A percentile compares a stretch with the other conserved stretches of the same genome.
Evolutionary conservation across 805 yeast species (phyloP).

Genomic region (Debaryomyces hansenii): DNA sequence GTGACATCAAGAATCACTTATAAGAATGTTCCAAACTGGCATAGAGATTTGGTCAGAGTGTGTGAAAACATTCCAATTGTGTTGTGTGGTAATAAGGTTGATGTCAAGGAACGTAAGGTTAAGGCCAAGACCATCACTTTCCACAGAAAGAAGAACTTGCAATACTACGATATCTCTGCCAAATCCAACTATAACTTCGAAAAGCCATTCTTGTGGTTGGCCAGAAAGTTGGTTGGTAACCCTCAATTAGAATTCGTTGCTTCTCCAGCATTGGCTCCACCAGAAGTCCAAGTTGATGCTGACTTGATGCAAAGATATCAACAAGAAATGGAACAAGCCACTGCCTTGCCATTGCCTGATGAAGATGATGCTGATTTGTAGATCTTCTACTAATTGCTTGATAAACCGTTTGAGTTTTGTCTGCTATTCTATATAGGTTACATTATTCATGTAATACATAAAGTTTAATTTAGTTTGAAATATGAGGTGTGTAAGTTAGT

Average conservation of each 20-base stretch:
- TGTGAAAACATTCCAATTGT: constrained; percentile 99
- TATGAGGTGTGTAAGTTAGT: no score
- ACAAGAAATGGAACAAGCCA: constrained; percentile 99
- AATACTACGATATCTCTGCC: constrained; percentile 99
- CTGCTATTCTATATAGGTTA: no score
- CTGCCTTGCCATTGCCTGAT: constrained; percentile 99
- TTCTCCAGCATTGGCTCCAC: constrained; percentile 99
- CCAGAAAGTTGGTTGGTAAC: constrained; percentile 98
- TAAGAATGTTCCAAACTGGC: constrained; percentile 99
- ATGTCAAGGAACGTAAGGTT: constrained; percentile 99
- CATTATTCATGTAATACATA: no score
- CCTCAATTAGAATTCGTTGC: constrained; percentile 98
- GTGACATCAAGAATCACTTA: constrained; percentile 99
- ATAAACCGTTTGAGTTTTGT: not conserved
- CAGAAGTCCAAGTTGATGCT: constrained; percentile 97
- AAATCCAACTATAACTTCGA: constrained; percentile 99
- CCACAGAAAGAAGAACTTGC: constrained; percentile 99
- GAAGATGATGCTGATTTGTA: constrained; percentile 99
- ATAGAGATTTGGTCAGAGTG: constrained; percentile 98
- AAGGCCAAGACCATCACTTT: constrained; percentile 99
- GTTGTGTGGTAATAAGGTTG: constrained; percentile 98
- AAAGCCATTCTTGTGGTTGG: constrained; percentile 99
- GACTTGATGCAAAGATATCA: constrained; percentile 97
- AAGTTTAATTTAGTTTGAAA: no score
- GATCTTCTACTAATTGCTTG: constrained; percentile 13